Base-by-base conservation (phyloP, 2,329 filamentous ascomycete genomes). In the Cylindrodendrum hubeiense region DNA sequence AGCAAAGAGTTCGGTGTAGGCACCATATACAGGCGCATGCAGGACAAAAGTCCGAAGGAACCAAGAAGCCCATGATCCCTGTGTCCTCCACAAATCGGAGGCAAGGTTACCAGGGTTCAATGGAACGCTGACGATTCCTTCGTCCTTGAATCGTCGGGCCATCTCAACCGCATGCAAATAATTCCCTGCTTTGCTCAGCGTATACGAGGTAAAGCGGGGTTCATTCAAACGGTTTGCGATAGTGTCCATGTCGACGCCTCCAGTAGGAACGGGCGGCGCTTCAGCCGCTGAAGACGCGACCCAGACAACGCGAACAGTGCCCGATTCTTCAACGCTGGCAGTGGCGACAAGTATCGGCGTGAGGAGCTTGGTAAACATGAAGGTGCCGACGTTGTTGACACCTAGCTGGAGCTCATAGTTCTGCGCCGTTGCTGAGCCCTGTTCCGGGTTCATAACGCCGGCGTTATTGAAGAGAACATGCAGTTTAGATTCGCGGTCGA, bases 1-100 rank as follows among this genome's bases (percentile, higher is more conserved):
- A 21, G 50, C 80, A 63, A 80, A 87, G 1, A 87, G 68, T 63
- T 83, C 79, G 0, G 85, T 85, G 69, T 85, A 86, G 0, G 83
- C 84, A 0, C 84, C 85, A 28, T 79, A 73, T 12, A 79, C 60
- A 0, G 73, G 19, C 0, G 79, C 75, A 57, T 78, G 72, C 1
- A 78, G 28, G 2, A 72, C 52, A 0, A 68, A 68, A 4, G 65
- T 57, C 6, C 63, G 67, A 2, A 75, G 61, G 1, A 78, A 12
- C 21, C 60, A 60, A 4, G 39, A 65, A 0, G 71, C 10, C 0
- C 72, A 13, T 0, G 70, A 39, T 2, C 70, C 69, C 55, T 75
- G 71, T 1, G 69, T 69, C 12, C 80, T 78, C 66, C 70, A 76
- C n/a, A 83, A 70, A 8, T 82, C 79, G 0, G 79, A 79, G 37